Percentiles rank a stretch among this genome's conserved stretches.
Conservation (phyloP, 2,329 filamentous ascomycete species). For the Trichoderma aggressivum region DNA sequence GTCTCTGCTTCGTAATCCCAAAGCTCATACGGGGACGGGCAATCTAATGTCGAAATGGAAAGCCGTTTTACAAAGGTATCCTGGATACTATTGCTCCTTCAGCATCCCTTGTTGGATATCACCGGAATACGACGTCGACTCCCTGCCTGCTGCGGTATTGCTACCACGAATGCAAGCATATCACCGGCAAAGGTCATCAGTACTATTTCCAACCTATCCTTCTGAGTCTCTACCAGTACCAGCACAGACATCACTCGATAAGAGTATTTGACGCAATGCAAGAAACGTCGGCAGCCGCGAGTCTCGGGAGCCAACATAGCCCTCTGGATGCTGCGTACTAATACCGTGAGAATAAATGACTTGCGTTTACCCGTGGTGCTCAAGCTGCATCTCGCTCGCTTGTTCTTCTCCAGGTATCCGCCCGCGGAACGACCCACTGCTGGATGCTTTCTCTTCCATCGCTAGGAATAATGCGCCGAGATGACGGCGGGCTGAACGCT, state of each 20-base stretch:
- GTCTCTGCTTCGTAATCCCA: neutral
- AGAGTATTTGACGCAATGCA: neutral
- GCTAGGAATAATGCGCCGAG: neutral
- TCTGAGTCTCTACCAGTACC: neutral
- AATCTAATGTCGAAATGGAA: neutral
- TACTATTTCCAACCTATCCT: neutral
- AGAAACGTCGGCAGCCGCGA: neutral
- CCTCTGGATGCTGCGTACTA: neutral
- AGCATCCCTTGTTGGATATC: neutral
- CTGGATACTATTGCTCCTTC: neutral
- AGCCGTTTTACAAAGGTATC: neutral
- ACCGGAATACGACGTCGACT: neutral
- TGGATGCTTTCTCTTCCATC: neutral
- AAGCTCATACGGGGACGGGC: neutral
- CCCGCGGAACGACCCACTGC: neutral
- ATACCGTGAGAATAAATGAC: neutral
- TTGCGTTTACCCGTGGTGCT: neutral
- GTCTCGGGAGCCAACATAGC: neutral
- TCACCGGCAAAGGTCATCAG: neutral
- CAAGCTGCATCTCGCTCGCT: constrained; percentile 1
- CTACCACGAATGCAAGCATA: neutral
- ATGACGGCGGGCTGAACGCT: constrained; percentile 1
- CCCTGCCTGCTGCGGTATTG: neutral
- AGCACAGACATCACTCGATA: neutral
- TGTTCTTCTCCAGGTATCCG: neutral